Base-by-base conservation (phyloP, 345 rosid genomes). In the Cardamine resedifolia region DNA sequence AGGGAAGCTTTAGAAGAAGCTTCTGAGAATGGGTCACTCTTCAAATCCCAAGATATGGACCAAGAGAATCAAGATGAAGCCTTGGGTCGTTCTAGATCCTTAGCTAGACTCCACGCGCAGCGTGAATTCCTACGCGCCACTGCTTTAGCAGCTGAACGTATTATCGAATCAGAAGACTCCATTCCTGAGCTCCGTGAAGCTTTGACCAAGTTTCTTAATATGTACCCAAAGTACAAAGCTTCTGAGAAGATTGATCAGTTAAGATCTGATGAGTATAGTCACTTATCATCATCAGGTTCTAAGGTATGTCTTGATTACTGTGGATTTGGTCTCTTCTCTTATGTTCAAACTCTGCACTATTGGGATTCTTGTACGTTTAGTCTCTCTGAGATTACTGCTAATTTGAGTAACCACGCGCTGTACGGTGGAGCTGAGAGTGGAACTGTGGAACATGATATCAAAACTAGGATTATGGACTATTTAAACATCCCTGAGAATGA, bases 281-380 rank as follows among this genome's bases (percentile, higher is more conserved):
- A 91, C 68, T 81, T 91, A 11, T 80, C 74, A 18, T 15, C 24
- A 7, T 73, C 56, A 3, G 28, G 10, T 49, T 77, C 87, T 1
- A 89, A 86, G 90, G 97, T 91, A 84, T 91, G 97, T 30, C 97
- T 91, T 60, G 97, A 91, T 82, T 89, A 91, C 72, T 91, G 97
- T 67, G 97, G 97, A 39, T 91, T 87, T 67, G 97, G 97, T 52
- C 80, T 91, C 59, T 91, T 91, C 74, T 91, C 97, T 26, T 77
- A 85, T 62, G 72, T 81, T 52, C 97, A 91, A 33, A 85, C 89
- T 30, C 86, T 84, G 7, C 86, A 83, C 52, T 76, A 80, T 71
- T 89, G 93, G 90, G 93, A 87, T 63, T 73, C 97, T 6, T 81
- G 93, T 16, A 79, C 91, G 9, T 89, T 91, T 81, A 85, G 85